phyloP scores from a whole-genome alignment of 2,329 filamentous ascomycete species.

The Tolypocladium tundrense region DNA sequence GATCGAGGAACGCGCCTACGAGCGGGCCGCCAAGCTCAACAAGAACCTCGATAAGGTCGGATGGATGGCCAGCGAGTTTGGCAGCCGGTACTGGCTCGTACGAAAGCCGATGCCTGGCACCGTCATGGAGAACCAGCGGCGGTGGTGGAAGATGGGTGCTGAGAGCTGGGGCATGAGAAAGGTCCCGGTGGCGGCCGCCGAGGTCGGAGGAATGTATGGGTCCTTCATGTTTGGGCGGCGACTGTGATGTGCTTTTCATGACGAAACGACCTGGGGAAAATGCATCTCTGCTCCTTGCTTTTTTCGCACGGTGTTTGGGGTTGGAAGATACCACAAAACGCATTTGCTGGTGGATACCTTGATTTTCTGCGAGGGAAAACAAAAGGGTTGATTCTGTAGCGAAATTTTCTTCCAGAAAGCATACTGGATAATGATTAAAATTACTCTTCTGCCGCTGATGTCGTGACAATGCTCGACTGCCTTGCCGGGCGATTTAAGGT shows the following conservation, averaged over 20 bases:
- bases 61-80: slow-evolving; percentile 63
- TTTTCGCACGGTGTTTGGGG: slow-evolving; percentile 7
- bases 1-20: slow-evolving; percentile 57
- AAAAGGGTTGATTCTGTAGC: neutral
- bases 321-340: slow-evolving; percentile 5
- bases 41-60: slow-evolving; percentile 51
- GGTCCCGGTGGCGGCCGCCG: slow-evolving; percentile 80
- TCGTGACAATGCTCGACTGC: neutral
- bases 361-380: neutral
- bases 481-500: neutral
- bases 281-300: slow-evolving; percentile 8
- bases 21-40: slow-evolving; percentile 51
- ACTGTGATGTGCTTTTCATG: slow-evolving; percentile 26
- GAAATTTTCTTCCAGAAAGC: neutral
- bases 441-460: no score
- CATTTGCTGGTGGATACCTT: neutral
- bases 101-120: slow-evolving; percentile 30
- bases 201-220: slow-evolving; percentile 92
- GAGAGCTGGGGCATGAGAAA: slow-evolving; percentile 82
- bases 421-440: neutral
- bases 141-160: slow-evolving; percentile 76
- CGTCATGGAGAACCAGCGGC: slow-evolving; percentile 35
- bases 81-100: slow-evolving; percentile 58
- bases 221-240: slow-evolving; percentile 54
- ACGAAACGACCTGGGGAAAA: neutral